phyloP scores from a whole-genome alignment of 202 grass and related monocot genomes.

The Schoenoplectus triqueter region DNA sequence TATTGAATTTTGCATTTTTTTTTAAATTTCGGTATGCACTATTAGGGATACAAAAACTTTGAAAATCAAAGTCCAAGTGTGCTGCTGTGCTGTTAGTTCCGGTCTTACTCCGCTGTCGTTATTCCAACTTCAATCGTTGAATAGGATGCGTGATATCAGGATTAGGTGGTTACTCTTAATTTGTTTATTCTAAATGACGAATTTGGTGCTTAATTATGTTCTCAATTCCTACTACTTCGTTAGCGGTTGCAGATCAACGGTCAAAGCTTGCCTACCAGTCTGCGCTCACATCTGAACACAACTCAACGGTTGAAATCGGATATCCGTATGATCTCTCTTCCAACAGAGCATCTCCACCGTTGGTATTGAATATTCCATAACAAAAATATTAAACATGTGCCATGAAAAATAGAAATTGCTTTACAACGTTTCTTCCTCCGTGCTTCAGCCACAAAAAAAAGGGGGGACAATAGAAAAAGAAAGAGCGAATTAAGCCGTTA shows the following conservation, averaged over 20 bases:
- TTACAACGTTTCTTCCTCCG: not conserved
- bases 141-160: not conserved
- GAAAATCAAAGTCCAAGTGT: too few species aligned
- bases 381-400: constrained; percentile 8
- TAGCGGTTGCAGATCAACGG: not conserved
- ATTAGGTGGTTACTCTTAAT: not conserved
- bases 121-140: too few species aligned
- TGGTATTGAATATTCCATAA: constrained; percentile 25
- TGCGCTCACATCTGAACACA: not conserved
- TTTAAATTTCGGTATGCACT: too few species aligned
- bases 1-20: too few species aligned
- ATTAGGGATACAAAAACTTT: too few species aligned
- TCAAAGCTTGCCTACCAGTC: not conserved
- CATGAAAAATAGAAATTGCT: constrained; percentile 35
- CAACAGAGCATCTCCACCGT: not conserved
- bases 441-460: not conserved
- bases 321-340: not conserved
- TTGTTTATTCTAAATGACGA: not conserved
- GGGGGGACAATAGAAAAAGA: not conserved
- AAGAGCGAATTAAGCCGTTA: constrained; percentile 25
- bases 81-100: too few species aligned
- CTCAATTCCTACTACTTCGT: not conserved
- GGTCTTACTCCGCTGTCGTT: too few species aligned
- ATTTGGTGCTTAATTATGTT: not conserved
- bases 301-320: constrained; percentile 22